Evolutionary conservation across 345 rosid species (phyloP).

Genomic region (Firmiana major): DNA sequence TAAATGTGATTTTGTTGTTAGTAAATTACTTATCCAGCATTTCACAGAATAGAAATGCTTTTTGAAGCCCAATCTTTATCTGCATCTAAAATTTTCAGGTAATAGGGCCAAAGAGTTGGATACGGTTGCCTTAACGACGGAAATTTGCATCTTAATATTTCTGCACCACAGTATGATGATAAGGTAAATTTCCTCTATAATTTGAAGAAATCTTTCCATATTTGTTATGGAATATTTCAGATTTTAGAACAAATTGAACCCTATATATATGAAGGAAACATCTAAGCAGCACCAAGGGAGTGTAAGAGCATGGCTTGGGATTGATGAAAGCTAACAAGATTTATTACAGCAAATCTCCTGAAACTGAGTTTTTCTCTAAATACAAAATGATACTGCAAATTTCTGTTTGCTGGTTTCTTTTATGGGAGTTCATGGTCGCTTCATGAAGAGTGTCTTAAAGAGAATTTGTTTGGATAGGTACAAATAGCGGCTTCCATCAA

Average conservation of each 20-base stretch:
- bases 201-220: no score
- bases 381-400: neutral
- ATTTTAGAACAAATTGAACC: conserved; percentile 80
- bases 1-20: neutral
- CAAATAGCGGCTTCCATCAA: conserved; percentile 75
- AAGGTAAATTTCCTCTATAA: conserved; percentile 33
- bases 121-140: conserved; percentile 96
- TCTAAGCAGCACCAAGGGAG: conserved; percentile 84
- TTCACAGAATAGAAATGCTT: neutral
- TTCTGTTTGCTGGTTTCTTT: neutral
- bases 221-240: conserved; percentile 45
- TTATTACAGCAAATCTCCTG: conserved; percentile 73
- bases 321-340: conserved; percentile 87
- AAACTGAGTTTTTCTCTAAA: conserved; percentile 34
- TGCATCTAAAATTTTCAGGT: conserved; percentile 38
- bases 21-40: neutral
- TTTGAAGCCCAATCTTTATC: neutral
- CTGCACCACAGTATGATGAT: conserved; percentile 62
- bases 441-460: conserved; percentile 6
- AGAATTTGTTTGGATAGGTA: conserved; percentile 39
- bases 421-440: neutral
- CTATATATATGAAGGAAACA: conserved; percentile 88
- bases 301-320: conserved; percentile 95
- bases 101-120: conserved; percentile 62
- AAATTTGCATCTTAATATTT: conserved; percentile 88